Conservation (phyloP, 371 early-diverging fungal genomes). For the Gilbertella persicaria region DNA sequence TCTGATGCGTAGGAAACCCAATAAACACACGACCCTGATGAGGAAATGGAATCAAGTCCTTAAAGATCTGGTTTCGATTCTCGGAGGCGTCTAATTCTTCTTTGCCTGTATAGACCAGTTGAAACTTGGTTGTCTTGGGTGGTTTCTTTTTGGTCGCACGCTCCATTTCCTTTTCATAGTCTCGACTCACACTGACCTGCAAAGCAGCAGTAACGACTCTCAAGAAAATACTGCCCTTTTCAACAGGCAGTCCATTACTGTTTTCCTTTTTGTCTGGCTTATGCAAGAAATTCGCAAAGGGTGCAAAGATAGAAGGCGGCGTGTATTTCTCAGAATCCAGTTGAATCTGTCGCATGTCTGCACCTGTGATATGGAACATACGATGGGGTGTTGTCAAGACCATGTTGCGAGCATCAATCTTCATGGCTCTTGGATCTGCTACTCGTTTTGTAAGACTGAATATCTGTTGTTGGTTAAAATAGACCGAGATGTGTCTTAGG, state of each 20-base stretch:
- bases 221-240: constrained; percentile 70
- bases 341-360: constrained; percentile 67
- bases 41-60: constrained; percentile 71
- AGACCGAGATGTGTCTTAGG: constrained; percentile 66
- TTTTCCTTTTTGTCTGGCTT: constrained; percentile 13
- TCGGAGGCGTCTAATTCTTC: constrained; percentile 81
- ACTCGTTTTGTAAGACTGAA: constrained; percentile 67
- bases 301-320: constrained; percentile 32
- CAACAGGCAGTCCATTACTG: constrained; percentile 28
- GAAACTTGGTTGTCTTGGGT: constrained; percentile 73
- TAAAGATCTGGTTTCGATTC: constrained; percentile 58
- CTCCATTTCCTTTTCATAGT: constrained; percentile 80
- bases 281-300: constrained; percentile 28
- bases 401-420: constrained; percentile 49
- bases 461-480: constrained; percentile 61
- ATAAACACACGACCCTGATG: constrained; percentile 88
- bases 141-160: constrained; percentile 89
- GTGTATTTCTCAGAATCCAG: constrained; percentile 67
- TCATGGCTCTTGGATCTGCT: constrained; percentile 64
- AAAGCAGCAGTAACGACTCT: constrained; percentile 69
- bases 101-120: constrained; percentile 70
- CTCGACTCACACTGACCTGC: constrained; percentile 54
- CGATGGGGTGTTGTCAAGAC: constrained; percentile 64
- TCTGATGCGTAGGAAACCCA: constrained; percentile 91
- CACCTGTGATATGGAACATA: constrained; percentile 67